Evolutionary conservation across 2,329 filamentous ascomycete species (phyloP).

Genomic region (Pleomassaria siparia): DNA sequence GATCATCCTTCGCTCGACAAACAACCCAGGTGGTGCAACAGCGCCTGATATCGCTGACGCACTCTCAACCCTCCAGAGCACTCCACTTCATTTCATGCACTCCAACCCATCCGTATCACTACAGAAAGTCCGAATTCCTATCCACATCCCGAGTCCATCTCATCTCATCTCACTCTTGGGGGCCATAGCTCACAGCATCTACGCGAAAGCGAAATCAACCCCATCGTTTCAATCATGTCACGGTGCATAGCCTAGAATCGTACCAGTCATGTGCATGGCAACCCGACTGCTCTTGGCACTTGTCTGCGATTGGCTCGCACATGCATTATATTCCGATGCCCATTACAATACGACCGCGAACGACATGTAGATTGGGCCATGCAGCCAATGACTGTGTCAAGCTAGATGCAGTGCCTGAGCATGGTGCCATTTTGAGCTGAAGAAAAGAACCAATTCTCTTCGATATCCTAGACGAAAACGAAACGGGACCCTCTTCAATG

Average conservation of each 20-base stretch:
- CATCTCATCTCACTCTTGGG: neutral
- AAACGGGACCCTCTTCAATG: neutral
- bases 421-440: neutral
- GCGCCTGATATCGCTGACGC: too few relatives aligned
- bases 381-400: neutral
- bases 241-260: neutral
- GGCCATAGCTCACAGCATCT: neutral
- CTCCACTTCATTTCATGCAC: too few relatives aligned
- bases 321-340: neutral
- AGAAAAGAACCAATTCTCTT: neutral
- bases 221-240: constrained; percentile 5
- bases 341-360: neutral
- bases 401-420: neutral
- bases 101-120: neutral
- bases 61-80: too few relatives aligned
- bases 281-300: too few relatives aligned
- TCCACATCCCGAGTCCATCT: neutral
- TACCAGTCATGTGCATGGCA: too few relatives aligned
- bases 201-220: neutral
- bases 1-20: too few relatives aligned
- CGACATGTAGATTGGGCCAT: neutral
- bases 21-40: too few relatives aligned
- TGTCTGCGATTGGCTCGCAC: too few relatives aligned
- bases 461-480: neutral
- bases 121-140: neutral